Evolutionary conservation across 1,284 basidiomycete species (phyloP).

Genomic region (Ceratobasidium sp.): DNA sequence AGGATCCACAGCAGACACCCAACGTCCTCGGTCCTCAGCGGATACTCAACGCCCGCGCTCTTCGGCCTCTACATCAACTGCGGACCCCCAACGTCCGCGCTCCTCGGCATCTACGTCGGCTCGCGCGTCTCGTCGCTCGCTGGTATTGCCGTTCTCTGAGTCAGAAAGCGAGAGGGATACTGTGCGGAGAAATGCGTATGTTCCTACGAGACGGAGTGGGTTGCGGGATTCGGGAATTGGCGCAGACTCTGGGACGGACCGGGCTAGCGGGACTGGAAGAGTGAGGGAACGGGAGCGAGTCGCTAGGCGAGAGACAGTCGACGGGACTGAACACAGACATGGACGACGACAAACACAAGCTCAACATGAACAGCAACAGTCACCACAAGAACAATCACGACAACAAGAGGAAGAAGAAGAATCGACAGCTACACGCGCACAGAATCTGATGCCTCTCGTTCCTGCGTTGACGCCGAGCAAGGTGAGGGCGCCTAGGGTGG

Average conservation of each 20-base stretch:
- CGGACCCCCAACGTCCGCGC: slow-evolving; percentile 10
- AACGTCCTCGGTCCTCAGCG: not conserved
- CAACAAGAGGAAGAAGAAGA: not conserved
- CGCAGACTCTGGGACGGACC: slow-evolving; percentile 30
- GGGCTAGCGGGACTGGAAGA: not conserved
- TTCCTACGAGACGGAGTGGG: slow-evolving; percentile 5
- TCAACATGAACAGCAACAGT: not conserved
- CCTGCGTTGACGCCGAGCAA: slow-evolving; percentile 31
- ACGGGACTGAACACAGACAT: not conserved
- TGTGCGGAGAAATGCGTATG: not conserved
- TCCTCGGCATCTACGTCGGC: not conserved
- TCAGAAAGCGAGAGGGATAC: slow-evolving; percentile 20
- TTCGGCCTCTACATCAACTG: not conserved
- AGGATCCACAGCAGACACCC: not conserved
- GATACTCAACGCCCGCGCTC: slow-evolving; percentile 10
- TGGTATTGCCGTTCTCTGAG: too few species aligned
- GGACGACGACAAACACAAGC: slow-evolving; percentile 3
- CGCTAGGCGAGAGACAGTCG: not conserved
- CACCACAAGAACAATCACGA: slow-evolving; percentile 1
- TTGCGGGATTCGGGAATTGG: slow-evolving; percentile 31
- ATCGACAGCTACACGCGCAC: not conserved
- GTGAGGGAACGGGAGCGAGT: not conserved
- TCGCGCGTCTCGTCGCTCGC: too few species aligned
- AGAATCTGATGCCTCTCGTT: slow-evolving; percentile 28
- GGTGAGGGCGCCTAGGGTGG: slow-evolving; percentile 16